Conservation (phyloP, 2,329 filamentous ascomycete genomes). For the Cordyceps cicadae region DNA sequence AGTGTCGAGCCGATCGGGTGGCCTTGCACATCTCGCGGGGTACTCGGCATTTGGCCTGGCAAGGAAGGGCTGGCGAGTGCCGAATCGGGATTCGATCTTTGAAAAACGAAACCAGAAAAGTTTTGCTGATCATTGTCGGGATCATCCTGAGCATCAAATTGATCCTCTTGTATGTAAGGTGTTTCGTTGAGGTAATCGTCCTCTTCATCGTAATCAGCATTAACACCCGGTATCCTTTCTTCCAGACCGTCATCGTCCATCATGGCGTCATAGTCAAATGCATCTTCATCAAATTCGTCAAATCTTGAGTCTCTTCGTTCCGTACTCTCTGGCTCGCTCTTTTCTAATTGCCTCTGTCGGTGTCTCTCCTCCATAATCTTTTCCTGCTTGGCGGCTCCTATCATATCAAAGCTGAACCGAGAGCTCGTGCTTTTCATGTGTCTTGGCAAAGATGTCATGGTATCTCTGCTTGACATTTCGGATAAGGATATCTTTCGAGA, state of each 20-base stretch:
- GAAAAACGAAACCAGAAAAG: slow-evolving; percentile 43
- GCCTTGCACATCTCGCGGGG: slow-evolving; percentile 48
- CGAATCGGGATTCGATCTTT: slow-evolving; percentile 37
- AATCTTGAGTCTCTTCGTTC: slow-evolving; percentile 43
- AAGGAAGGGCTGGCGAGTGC: slow-evolving; percentile 42
- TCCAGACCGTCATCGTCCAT: slow-evolving; percentile 59
- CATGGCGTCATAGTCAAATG: slow-evolving; percentile 54
- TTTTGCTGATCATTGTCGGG: slow-evolving; percentile 52
- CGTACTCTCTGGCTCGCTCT: slow-evolving; percentile 34
- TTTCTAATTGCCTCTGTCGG: slow-evolving; percentile 57
- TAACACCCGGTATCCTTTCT: slow-evolving; percentile 56
- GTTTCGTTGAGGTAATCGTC: slow-evolving; percentile 26
- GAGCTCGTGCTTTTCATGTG: slow-evolving; percentile 72
- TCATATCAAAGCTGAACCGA: slow-evolving; percentile 75
- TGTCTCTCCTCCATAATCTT: slow-evolving; percentile 67
- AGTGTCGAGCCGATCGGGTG: slow-evolving; percentile 49
- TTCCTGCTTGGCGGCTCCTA: slow-evolving; percentile 58
- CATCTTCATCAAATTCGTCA: slow-evolving; percentile 55
- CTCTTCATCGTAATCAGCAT: slow-evolving; percentile 39
- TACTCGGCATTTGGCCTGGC: slow-evolving; percentile 41
- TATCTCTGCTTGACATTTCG: slow-evolving; percentile 36
- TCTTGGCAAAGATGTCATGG: slow-evolving; percentile 44
- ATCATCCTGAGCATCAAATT: slow-evolving; percentile 27
- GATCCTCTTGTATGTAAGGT: slow-evolving; percentile 19
- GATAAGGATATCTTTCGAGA: slow-evolving; percentile 48